A percentile compares a stretch with the other conserved stretches of the same genome.
These are phyloP conservation scores for Fistulinella cinereoalba DNA, from an alignment of 1,284 basidiomycete species.

Conservation along the genomic window DNA sequence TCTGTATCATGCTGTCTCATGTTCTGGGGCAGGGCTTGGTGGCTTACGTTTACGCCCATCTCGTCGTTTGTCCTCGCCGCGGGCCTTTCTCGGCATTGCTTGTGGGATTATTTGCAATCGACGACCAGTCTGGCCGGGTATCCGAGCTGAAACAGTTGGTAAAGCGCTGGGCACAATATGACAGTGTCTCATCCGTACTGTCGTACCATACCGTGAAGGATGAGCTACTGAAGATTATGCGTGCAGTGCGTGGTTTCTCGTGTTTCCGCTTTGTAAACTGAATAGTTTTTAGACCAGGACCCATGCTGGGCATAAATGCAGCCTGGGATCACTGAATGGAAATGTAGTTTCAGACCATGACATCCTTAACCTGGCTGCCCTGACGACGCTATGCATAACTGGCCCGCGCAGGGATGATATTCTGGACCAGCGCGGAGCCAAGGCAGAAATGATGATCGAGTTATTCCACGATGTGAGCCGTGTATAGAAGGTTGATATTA, in stretches of 20 bases:
- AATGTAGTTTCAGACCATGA: conserved; percentile 14
- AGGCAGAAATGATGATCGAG: conserved; percentile 12
- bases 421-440: not conserved
- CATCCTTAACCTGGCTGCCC: conserved; percentile 19
- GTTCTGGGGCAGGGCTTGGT: conserved; percentile 19
- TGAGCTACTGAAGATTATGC: conserved; percentile 14
- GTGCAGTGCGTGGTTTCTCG: conserved; percentile 7
- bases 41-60: conserved; percentile 25
- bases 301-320: conserved; percentile 16
- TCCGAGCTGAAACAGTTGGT: conserved; percentile 11
- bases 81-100: conserved; percentile 3
- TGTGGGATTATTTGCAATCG: too few relatives aligned
- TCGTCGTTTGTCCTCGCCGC: conserved; percentile 12
- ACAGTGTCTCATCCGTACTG: conserved; percentile 13
- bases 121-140: conserved; percentile 13
- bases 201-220: conserved; percentile 12
- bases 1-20: conserved; percentile 13
- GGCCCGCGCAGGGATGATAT: conserved; percentile 3
- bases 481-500: conserved; percentile 11
- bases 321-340: conserved; percentile 18
- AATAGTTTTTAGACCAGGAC: conserved; percentile 15
- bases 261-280: conserved; percentile 2
- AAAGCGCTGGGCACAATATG: conserved; percentile 5
- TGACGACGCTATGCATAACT: not conserved
- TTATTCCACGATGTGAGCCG: conserved; percentile 23